Conservation (phyloP, 768 basidiomycete genomes). For the Agaricus sinodeliciosus region DNA sequence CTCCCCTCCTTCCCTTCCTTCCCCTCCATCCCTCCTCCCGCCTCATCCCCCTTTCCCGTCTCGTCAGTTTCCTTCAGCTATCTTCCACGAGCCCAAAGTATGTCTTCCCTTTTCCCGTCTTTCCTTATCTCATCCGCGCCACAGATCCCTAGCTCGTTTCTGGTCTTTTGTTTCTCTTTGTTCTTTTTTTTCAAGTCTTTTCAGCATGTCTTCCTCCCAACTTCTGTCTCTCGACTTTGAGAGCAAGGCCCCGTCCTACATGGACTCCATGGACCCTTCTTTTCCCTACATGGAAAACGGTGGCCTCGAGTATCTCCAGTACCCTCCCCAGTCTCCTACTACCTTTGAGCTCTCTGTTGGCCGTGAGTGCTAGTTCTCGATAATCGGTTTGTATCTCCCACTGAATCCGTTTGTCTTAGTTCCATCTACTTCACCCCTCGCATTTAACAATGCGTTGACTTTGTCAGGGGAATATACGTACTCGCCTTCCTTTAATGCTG, state of each 20-base stretch:
- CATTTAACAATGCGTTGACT: slow-evolving; percentile 52
- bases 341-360: slow-evolving; percentile 58
- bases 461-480: slow-evolving; percentile 51
- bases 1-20: slow-evolving; percentile 13
- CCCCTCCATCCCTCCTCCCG: slow-evolving; percentile 21
- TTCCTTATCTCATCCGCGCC: slow-evolving; percentile 23
- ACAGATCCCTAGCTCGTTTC: slow-evolving; percentile 14
- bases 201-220: slow-evolving; percentile 26
- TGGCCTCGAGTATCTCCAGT: slow-evolving; percentile 60
- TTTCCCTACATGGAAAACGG: slow-evolving; percentile 46
- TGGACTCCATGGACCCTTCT: slow-evolving; percentile 37
- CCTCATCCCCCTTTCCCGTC: slow-evolving; percentile 26
- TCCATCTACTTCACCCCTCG: slow-evolving; percentile 54
- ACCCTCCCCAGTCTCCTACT: slow-evolving; percentile 52
- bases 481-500: slow-evolving; percentile 41
- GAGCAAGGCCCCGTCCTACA: slow-evolving; percentile 41
- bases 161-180: slow-evolving; percentile 22
- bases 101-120: slow-evolving; percentile 16
- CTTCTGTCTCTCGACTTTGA: slow-evolving; percentile 43
- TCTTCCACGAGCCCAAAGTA: slow-evolving; percentile 21
- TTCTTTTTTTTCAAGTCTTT: slow-evolving; percentile 21
- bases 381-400: not conserved
- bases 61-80: slow-evolving; percentile 12
- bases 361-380: slow-evolving; percentile 36
- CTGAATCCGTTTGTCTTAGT: slow-evolving; percentile 29